Evolutionary conservation across 139 green algal species (phyloP).

Genomic region (Pleodorina starrii): DNA sequence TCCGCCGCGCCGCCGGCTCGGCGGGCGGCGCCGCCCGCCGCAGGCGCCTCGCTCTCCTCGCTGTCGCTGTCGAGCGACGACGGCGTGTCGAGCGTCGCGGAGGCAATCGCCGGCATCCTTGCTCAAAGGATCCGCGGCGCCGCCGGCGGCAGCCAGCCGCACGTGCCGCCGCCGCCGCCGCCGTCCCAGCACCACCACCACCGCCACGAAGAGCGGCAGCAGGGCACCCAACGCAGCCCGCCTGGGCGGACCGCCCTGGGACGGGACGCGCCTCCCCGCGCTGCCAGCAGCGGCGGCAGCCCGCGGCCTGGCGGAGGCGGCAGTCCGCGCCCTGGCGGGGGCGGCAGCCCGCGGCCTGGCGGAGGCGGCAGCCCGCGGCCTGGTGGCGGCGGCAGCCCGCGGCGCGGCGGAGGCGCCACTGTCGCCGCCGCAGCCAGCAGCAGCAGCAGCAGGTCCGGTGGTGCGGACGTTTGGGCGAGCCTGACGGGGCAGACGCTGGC

Average conservation of each 20-base stretch:
- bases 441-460: not conserved
- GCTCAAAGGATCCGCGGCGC: not conserved
- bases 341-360: not conserved
- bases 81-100: constrained; percentile 1
- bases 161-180: not conserved
- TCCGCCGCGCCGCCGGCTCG: no score
- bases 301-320: not conserved
- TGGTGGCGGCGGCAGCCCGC: not conserved
- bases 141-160: not conserved
- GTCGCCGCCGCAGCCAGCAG: no score
- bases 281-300: not conserved
- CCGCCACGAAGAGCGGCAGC: not conserved
- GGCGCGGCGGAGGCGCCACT: not conserved
- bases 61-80: not conserved
- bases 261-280: no score
- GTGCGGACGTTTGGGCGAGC: constrained; percentile 35
- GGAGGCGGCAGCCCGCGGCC: not conserved
- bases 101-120: not conserved
- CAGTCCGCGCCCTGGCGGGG: not conserved
- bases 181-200: not conserved
- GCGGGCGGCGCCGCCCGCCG: not conserved
- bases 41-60: not conserved
- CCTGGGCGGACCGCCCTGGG: not conserved
- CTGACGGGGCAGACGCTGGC: constrained; percentile 20
- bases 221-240: not conserved